A percentile compares a stretch with the other conserved stretches of the same genome.
Conservation (phyloP, 768 basidiomycete genomes). For the Tricholoma bakamatsutake region DNA sequence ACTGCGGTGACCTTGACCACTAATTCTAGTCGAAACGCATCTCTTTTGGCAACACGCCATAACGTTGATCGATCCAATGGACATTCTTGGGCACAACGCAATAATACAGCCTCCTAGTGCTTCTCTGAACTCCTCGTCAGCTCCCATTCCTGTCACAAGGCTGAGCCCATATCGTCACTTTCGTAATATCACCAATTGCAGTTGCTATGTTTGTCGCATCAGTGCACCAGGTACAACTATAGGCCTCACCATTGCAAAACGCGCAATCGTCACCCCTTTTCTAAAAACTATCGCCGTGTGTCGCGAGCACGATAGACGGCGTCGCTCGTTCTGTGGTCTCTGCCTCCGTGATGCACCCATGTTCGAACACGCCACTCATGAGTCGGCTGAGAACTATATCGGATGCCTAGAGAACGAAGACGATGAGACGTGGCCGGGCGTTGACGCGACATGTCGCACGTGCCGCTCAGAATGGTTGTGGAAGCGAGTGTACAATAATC, state of each 20-base stretch:
- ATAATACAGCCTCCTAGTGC: conserved; percentile 36
- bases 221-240: conserved; percentile 46
- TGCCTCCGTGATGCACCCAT: conserved; percentile 61
- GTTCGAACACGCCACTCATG: conserved; percentile 24
- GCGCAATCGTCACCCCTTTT: conserved; percentile 32
- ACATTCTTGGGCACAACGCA: conserved; percentile 44
- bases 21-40: conserved; percentile 55
- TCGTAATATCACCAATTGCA: conserved; percentile 46
- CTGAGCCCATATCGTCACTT: conserved; percentile 56
- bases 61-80: conserved; percentile 55
- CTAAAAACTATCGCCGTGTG: conserved; percentile 49
- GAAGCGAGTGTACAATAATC: conserved; percentile 43
- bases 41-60: conserved; percentile 66
- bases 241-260: conserved; percentile 51
- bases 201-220: conserved; percentile 66
- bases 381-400: conserved; percentile 25
- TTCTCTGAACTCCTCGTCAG: conserved; percentile 28
- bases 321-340: conserved; percentile 52
- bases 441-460: conserved; percentile 60
- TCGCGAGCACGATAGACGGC: conserved; percentile 55
- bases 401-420: conserved; percentile 69
- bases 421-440: conserved; percentile 56
- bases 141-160: conserved; percentile 28
- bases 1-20: conserved; percentile 5
- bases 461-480: conserved; percentile 67